These are phyloP conservation scores for Macrophomina pseudophaseolina DNA, from an alignment of 2,329 filamentous ascomycete species.

Conservation along the genomic window DNA sequence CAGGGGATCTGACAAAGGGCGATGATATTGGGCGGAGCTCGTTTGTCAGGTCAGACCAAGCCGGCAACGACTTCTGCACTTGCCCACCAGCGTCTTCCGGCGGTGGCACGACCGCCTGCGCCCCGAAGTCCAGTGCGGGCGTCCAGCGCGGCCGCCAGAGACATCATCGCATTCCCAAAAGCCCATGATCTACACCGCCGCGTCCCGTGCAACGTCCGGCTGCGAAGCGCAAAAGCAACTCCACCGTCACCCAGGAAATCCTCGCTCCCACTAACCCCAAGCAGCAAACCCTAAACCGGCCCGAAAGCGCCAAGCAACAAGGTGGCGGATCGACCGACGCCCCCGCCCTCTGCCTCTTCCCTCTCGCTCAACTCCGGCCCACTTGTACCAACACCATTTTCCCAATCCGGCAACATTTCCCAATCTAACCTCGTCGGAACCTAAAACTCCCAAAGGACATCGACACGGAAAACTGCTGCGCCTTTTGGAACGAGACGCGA, in stretches of 20 bases:
- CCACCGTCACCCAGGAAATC: background rate
- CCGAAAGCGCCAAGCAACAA: background rate
- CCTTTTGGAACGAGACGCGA: too few relatives aligned
- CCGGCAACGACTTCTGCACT: slow-evolving; percentile 4
- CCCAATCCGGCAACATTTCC: background rate
- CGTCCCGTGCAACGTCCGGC: background rate
- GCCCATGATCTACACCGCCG: background rate
- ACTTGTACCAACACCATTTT: slow-evolving; percentile 12
- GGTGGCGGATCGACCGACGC: background rate
- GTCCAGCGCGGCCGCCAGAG: too few relatives aligned
- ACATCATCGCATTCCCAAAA: background rate
- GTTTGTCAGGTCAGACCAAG: background rate
- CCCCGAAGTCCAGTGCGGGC: too few relatives aligned
- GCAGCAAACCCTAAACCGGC: background rate
- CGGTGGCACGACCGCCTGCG: too few relatives aligned
- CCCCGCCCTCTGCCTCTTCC: background rate
- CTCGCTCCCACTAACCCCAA: slow-evolving; percentile 1
- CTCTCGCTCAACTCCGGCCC: slow-evolving; percentile 9
- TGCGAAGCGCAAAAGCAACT: background rate
- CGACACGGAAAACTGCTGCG: too few relatives aligned
- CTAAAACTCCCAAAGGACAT: too few relatives aligned
- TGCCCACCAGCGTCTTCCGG: too few relatives aligned
- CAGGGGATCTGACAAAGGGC: background rate
- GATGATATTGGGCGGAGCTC: background rate
- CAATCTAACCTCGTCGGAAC: background rate